These are phyloP conservation scores for Pestalotiopsis sp. DNA, from an alignment of 2,329 filamentous ascomycete species.

Conservation along the genomic window DNA sequence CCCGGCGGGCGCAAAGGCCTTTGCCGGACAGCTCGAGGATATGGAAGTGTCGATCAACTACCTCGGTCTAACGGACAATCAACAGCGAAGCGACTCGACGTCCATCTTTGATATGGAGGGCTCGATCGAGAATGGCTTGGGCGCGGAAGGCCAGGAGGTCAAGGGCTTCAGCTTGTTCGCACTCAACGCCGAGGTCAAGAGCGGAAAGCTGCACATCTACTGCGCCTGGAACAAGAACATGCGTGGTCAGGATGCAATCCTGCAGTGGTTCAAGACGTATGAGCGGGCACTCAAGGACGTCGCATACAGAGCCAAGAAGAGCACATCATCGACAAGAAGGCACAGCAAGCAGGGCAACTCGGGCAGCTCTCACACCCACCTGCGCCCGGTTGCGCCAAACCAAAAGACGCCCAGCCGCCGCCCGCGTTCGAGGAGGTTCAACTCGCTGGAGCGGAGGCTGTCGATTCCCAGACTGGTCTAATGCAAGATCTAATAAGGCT, in stretches of 20 bases:
- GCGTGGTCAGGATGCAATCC: constrained; percentile 3
- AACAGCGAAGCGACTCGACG: constrained; percentile 4
- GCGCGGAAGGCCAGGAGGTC: constrained; percentile 10
- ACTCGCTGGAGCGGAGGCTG: not conserved
- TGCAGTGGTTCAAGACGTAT: constrained; percentile 11
- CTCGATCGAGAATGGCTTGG: constrained; percentile 12
- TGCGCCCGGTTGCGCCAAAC: not conserved
- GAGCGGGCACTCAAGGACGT: constrained; percentile 13
- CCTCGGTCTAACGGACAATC: constrained; percentile 10
- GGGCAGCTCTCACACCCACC: not conserved
- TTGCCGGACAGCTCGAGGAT: constrained; percentile 6
- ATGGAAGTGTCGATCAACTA: constrained; percentile 15
- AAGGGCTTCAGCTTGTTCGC: constrained; percentile 11
- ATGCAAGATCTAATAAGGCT: not conserved
- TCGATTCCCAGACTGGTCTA: constrained; percentile 2
- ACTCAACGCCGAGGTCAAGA: constrained; percentile 11
- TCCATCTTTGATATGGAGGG: constrained; percentile 14
- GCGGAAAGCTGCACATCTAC: constrained; percentile 6
- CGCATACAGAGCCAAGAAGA: constrained; percentile 11
- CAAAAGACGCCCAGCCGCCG: not conserved
- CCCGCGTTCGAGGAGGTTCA: not conserved
- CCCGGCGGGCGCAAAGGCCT: constrained; percentile 2
- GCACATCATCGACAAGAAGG: not conserved
- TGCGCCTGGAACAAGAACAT: constrained; percentile 14
- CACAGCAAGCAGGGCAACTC: constrained; percentile 3